Conservation (phyloP, 2,329 filamentous ascomycete genomes). For the Alternaria metachromatica region DNA sequence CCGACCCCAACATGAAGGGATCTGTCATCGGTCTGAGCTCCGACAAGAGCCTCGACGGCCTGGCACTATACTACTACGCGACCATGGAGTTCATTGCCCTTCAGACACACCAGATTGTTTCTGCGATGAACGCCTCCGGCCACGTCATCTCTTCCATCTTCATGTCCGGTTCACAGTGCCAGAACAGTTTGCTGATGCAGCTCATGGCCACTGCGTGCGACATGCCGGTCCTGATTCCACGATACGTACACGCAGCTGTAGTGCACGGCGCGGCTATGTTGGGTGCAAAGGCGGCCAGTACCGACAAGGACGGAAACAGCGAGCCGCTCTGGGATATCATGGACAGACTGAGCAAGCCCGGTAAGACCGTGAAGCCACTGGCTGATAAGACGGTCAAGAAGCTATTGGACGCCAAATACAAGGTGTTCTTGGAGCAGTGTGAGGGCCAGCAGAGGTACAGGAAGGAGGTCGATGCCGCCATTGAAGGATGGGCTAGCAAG, state of each 20-base stretch:
- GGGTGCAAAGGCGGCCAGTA: slow-evolving; percentile 93
- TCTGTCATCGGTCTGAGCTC: slow-evolving; percentile 84
- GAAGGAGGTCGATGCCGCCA: slow-evolving; percentile 71
- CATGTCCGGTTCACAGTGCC: slow-evolving; percentile 98
- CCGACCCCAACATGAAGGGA: slow-evolving; percentile 91
- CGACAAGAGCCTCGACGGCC: slow-evolving; percentile 84
- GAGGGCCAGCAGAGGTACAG: slow-evolving; percentile 84
- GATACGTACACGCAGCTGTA: slow-evolving; percentile 93
- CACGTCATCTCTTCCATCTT: slow-evolving; percentile 92
- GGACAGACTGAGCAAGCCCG: slow-evolving; percentile 96
- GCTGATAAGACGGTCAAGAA: slow-evolving; percentile 76
- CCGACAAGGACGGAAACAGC: slow-evolving; percentile 75
- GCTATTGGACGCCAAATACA: slow-evolving; percentile 86
- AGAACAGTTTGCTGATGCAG: slow-evolving; percentile 90
- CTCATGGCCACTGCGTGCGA: slow-evolving; percentile 88
- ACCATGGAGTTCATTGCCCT: slow-evolving; percentile 98
- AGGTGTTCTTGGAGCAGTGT: slow-evolving; percentile 94
- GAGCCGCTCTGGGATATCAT: slow-evolving; percentile 96
- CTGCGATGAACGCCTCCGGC: slow-evolving; percentile 89
- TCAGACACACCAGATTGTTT: slow-evolving; percentile 94
- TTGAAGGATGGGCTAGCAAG: slow-evolving; percentile 40
- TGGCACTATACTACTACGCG: slow-evolving; percentile 91
- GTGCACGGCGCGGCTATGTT: slow-evolving; percentile 99
- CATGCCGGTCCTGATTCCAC: slow-evolving; percentile 91
- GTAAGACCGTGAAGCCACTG: slow-evolving; percentile 79